phyloP scores from a whole-genome alignment of 1,284 basidiomycete species.

The Paramarasmius palmivorus region DNA sequence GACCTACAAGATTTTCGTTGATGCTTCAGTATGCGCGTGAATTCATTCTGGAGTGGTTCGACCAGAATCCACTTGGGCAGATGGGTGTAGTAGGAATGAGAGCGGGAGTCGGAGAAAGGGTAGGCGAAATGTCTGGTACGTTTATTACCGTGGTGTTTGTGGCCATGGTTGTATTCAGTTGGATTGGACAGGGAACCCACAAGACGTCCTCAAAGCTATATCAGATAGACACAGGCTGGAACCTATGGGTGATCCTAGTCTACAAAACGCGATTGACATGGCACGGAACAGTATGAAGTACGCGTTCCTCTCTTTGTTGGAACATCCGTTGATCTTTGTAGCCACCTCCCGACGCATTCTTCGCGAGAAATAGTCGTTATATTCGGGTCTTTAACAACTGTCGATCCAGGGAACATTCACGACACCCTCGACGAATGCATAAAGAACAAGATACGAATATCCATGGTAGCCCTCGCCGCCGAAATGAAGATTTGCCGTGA shows the following conservation, averaged over 20 bases:
- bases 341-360: conserved; percentile 93
- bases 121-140: conserved; percentile 88
- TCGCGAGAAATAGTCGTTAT: conserved; percentile 93
- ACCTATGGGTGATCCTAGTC: conserved; percentile 88
- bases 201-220: conserved; percentile 87
- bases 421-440: conserved; percentile 85
- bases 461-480: conserved; percentile 89
- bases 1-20: conserved; percentile 90
- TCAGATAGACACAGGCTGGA: conserved; percentile 88
- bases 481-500: conserved; percentile 98
- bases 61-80: conserved; percentile 99
- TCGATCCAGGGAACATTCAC: conserved; percentile 96
- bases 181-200: conserved; percentile 77
- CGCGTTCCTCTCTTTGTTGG: conserved; percentile 18
- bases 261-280: conserved; percentile 98
- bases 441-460: conserved; percentile 84
- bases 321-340: conserved; percentile 32
- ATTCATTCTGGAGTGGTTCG: conserved; percentile 97
- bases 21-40: conserved; percentile 87
- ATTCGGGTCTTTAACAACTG: conserved; percentile 94
- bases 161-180: not conserved
- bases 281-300: conserved; percentile 89
- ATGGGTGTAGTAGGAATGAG: conserved; percentile 93
- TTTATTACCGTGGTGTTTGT: conserved; percentile 2
- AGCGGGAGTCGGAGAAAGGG: conserved; percentile 82